Conservation (phyloP, 108 stramenopile genomes). For the Skeletonema potamos region DNA sequence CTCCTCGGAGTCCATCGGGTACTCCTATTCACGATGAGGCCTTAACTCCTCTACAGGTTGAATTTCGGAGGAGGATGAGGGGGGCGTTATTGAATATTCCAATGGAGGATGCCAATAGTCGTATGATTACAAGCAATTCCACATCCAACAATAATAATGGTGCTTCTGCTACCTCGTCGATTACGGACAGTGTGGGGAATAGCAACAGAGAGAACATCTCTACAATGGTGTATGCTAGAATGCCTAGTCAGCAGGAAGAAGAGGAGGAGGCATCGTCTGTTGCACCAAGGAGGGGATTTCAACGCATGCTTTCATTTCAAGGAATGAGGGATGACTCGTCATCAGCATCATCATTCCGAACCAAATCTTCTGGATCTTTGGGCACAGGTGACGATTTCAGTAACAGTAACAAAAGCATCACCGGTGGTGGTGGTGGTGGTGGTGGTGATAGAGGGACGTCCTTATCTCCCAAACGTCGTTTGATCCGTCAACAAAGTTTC, state of each 20-base stretch:
- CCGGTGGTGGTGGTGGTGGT: not conserved
- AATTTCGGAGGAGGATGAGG: conserved; percentile 81
- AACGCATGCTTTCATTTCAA: conserved; percentile 36
- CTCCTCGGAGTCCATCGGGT: not conserved
- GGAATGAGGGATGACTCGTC: conserved; percentile 24
- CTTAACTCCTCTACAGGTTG: conserved; percentile 75
- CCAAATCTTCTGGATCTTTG: conserved; percentile 20
- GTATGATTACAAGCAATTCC: not conserved
- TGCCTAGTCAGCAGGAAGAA: conserved; percentile 23
- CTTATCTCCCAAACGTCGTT: conserved; percentile 1
- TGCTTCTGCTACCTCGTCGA: not conserved
- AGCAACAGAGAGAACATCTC: conserved; percentile 35
- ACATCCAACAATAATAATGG: not conserved
- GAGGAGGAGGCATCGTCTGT: not conserved
- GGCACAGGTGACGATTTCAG: not conserved
- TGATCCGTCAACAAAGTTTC: not conserved
- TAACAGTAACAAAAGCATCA: not conserved
- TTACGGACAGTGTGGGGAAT: conserved; percentile 8
- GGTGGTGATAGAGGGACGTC: not conserved
- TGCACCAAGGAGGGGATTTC: conserved; percentile 4
- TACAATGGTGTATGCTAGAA: conserved; percentile 29
- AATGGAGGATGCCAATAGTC: conserved; percentile 41
- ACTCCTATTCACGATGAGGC: conserved; percentile 10
- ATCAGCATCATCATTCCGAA: conserved; percentile 5
- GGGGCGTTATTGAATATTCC: conserved; percentile 83